phyloP scores from a whole-genome alignment of 2,329 filamentous ascomycete species.

The Fusarium sp. region DNA sequence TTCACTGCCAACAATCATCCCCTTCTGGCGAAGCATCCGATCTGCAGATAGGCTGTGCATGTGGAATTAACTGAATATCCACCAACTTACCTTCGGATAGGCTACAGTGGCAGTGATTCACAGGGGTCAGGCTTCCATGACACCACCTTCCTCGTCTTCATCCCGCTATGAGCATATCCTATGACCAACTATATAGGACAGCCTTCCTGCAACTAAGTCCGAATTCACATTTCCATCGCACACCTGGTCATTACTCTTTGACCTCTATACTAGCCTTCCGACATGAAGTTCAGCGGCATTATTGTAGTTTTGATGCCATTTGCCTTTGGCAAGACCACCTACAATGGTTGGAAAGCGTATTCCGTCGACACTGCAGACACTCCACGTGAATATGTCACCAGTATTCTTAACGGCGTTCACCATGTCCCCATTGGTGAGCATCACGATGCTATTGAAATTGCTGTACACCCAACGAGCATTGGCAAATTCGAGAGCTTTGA shows the following conservation, averaged over 20 bases:
- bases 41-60: not conserved
- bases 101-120: slow-evolving; percentile 5
- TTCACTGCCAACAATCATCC: no score
- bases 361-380: slow-evolving; percentile 38
- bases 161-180: not conserved
- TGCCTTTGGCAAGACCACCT: slow-evolving; percentile 37
- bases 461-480: slow-evolving; percentile 43
- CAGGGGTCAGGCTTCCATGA: accelerated
- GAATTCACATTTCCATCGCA: not conserved
- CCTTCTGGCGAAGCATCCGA: not conserved
- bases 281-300: slow-evolving; percentile 22
- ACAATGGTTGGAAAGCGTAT: slow-evolving; percentile 47
- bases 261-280: not conserved
- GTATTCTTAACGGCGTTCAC: slow-evolving; percentile 32
- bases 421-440: slow-evolving; percentile 45
- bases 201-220: not conserved
- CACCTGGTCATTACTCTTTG: no score
- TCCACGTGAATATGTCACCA: slow-evolving; percentile 29
- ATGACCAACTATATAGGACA: not conserved
- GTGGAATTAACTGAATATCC: not conserved
- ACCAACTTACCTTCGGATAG: no score
- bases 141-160: not conserved
- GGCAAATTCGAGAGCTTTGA: slow-evolving; percentile 41
- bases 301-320: slow-evolving; percentile 28
- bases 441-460: slow-evolving; percentile 43